phyloP scores from a whole-genome alignment of 306 rosid genomes.

The Fragaria vesca region DNA sequence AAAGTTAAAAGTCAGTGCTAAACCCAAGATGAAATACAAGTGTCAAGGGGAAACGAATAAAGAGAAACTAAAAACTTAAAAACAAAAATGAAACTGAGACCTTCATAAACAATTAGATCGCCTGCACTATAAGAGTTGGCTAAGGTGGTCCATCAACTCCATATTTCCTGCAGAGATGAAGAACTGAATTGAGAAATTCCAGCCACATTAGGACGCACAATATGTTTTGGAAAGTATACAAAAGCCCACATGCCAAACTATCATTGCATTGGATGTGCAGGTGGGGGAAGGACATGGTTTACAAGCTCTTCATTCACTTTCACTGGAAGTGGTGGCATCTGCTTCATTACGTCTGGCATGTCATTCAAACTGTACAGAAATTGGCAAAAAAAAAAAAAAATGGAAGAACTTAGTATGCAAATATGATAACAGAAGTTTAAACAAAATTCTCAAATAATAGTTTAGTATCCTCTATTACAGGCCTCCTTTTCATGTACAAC shows the following conservation, averaged over 20 bases:
- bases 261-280: conserved; percentile 43
- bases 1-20: conserved; percentile 16
- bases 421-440: neutral
- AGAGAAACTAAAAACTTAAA: neutral
- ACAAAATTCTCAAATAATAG: neutral
- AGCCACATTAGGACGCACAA: neutral
- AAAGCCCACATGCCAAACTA: conserved; percentile 25
- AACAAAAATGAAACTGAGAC: neutral
- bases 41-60: neutral
- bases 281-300: conserved; percentile 64
- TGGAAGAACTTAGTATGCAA: neutral
- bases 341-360: conserved; percentile 88
- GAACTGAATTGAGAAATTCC: conserved; percentile 19
- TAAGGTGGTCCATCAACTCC: conserved; percentile 45
- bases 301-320: conserved; percentile 88
- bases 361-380: conserved; percentile 53
- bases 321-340: conserved; percentile 92
- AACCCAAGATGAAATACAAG: conserved; percentile 13
- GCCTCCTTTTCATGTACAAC: neutral
- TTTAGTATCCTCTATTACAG: neutral
- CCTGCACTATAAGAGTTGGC: conserved; percentile 10
- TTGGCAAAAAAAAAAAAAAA: neutral
- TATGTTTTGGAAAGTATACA: conserved; percentile 13
- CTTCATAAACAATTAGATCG: conserved; percentile 29
- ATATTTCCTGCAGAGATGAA: conserved; percentile 19